phyloP scores from a whole-genome alignment of 2,329 filamentous ascomycete genomes.

The Calonectria honghensis region DNA sequence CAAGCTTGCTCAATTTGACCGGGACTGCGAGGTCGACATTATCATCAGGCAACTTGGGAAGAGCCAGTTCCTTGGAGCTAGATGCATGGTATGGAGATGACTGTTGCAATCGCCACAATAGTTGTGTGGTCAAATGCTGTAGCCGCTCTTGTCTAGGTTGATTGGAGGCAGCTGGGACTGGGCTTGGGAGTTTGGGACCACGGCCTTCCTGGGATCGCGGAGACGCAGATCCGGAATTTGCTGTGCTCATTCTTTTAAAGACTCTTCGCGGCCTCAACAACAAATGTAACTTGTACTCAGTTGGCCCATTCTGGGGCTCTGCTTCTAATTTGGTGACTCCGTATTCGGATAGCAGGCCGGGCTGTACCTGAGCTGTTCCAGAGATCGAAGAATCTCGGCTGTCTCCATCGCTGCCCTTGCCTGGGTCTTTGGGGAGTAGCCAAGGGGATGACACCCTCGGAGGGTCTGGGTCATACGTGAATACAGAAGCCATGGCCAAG shows the following conservation, averaged over 20 bases:
- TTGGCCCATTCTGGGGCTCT: constrained; percentile 94
- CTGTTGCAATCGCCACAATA: constrained; percentile 96
- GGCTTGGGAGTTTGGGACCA: constrained; percentile 44
- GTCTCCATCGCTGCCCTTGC: constrained; percentile 59
- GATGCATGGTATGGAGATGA: constrained; percentile 93
- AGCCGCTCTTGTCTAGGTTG: constrained; percentile 88
- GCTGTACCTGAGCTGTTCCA: constrained; percentile 53
- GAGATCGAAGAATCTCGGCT: constrained; percentile 42
- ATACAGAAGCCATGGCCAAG: constrained; percentile 88
- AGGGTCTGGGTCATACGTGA: constrained; percentile 93
- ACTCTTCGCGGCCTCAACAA: constrained; percentile 85
- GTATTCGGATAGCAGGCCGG: constrained; percentile 74
- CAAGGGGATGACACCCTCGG: constrained; percentile 93
- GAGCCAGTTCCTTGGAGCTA: constrained; percentile 82
- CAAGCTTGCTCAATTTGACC: constrained; percentile 72
- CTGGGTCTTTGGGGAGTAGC: constrained; percentile 75
- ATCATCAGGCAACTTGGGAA: constrained; percentile 84
- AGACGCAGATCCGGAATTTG: constrained; percentile 28
- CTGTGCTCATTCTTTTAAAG: constrained; percentile 83
- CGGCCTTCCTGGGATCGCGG: constrained; percentile 28
- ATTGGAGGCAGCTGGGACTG: constrained; percentile 68
- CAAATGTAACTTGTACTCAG: constrained; percentile 97
- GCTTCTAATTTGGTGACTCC: constrained; percentile 86
- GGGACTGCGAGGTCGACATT: constrained; percentile 67
- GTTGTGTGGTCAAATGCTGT: constrained; percentile 93